Evolutionary conservation across 176 grass and related monocot species (phyloP), one percentile per base, ranked within the genome.

Genomic region (Musa beccarii): DNA sequence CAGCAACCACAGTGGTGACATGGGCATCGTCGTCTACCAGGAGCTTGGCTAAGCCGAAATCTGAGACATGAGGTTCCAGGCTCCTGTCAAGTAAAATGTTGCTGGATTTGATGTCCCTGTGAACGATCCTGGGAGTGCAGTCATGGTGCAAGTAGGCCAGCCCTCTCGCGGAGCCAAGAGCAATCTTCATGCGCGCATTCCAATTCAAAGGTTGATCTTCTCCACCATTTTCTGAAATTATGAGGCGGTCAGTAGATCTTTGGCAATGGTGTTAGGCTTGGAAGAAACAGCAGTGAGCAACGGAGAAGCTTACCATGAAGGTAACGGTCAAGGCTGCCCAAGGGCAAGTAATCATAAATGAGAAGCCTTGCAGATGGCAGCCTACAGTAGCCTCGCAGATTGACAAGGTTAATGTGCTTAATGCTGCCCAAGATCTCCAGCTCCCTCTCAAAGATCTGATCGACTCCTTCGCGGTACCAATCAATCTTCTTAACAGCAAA

Each of bases 181-280:
- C 95, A 0, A 99, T 99, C 65, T 92, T 99, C 95, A 99, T 99
- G 0, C 95, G 86, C 0, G 95, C 95, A 28, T 99, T 99, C 95
- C 95, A 99, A 53, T 99, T 99, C 81, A 99, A 59, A 13, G 91
- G 91, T 61, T 99, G 88, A n/a, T 93, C 86, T 28, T 94, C 91
- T 75, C 94, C 88, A 1, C 61, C 90, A 52, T 87, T 78, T 59
- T 92, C 95, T 99, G 88, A 74, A 59, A 77, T 71, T 43, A 43
- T 6, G 34, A 43, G 3, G 4, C 4, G 34, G 34, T 43, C 34
- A 19, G 1, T 9, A 62, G 13, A 62, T n/a, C 6, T 8, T 19
- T 62, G 8, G 20, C 16, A 62, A n/a, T 4, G 2, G 55, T 15
- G 15, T 17, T 17, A 19, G 10, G 17, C 57, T 62, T 21, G 10